phyloP scores from a whole-genome alignment of 139 green algal genomes.

The Coelastrella sp. region DNA sequence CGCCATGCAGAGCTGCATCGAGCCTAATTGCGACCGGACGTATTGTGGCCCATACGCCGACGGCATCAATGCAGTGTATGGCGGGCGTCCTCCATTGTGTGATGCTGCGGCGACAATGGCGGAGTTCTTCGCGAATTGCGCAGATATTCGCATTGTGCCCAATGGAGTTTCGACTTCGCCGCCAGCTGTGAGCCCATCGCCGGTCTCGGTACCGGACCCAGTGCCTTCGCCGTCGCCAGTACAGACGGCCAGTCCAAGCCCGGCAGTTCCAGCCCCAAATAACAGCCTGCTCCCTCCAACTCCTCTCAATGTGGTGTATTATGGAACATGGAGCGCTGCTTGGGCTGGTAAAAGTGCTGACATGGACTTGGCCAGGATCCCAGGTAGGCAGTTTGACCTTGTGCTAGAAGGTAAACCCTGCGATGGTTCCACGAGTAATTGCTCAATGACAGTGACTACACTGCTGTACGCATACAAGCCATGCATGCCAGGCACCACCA shows the following conservation, averaged over 20 bases:
- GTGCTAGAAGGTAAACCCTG: neutral
- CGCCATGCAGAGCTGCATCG: conserved; percentile 42
- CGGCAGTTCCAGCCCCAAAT: neutral
- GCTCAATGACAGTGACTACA: neutral
- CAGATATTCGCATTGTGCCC: neutral
- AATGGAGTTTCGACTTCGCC: neutral
- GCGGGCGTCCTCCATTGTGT: conserved; percentile 3
- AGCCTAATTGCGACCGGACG: neutral
- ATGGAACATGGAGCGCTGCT: conserved; percentile 51
- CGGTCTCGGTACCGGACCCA: too few relatives aligned
- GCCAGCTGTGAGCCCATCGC: too few relatives aligned
- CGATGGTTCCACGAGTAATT: neutral
- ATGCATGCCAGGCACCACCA: too few relatives aligned
- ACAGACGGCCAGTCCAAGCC: neutral
- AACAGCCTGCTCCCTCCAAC: neutral
- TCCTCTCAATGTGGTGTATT: conserved; percentile 48
- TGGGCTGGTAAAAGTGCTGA: conserved; percentile 38
- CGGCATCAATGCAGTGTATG: conserved; percentile 24
- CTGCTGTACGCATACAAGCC: neutral
- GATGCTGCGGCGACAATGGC: neutral
- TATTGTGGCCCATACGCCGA: neutral
- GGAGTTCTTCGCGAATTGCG: conserved; percentile 19
- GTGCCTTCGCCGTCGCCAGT: neutral
- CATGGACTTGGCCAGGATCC: conserved; percentile 52
- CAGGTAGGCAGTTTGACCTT: neutral